Evolutionary conservation across 768 basidiomycete species (phyloP), one percentile per base, ranked within the genome.

Genomic region (Lyophyllum decastes): DNA sequence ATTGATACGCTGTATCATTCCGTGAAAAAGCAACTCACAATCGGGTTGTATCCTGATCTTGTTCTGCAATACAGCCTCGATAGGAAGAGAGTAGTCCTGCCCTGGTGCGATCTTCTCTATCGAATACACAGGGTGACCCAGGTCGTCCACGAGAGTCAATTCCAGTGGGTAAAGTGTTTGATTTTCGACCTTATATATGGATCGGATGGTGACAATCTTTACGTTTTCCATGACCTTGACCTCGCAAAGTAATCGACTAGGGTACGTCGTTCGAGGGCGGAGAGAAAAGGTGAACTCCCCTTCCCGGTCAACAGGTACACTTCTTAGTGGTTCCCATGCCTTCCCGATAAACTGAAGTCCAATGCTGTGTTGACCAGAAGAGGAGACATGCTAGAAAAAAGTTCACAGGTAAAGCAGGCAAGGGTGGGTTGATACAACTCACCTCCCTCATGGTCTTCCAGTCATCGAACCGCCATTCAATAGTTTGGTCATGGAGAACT

Each of bases 381-480:
- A 74, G 11, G 86, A 81, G 44, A 88, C 81, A 61, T 88, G 84
- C 86, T 88, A 59, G 21, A 63, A 22, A 21, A 38, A 57, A 14
- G 57, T 45, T 17, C 52, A 44, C 53, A 61, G 33, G 45, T 45
- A 22, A 38, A 38, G 54, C 49, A 45, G 25, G 21, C 47, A 1
- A 52, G 1, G 10, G 52, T 17, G 43, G 2, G 30, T 24, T 1
- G 16, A 19, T 24, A 27, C 2, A 22, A 33, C 79, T 59, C 67
- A 94, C 95, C 78, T 99, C 97, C 68, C 97, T 86, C 78, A 92
- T 88, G 4, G 88, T 89, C 69, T 89, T 89, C 90, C 94, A 94
- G 66, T 98, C 95, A 68, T 98, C 95, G 66, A 98, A 98, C 54
- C 97, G 82, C 97, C 97, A 98, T 55, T 98, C 95, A 4, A 92